Base-by-base conservation (phyloP, 345 rosid genomes). In the Bretschneidera sinensis region DNA sequence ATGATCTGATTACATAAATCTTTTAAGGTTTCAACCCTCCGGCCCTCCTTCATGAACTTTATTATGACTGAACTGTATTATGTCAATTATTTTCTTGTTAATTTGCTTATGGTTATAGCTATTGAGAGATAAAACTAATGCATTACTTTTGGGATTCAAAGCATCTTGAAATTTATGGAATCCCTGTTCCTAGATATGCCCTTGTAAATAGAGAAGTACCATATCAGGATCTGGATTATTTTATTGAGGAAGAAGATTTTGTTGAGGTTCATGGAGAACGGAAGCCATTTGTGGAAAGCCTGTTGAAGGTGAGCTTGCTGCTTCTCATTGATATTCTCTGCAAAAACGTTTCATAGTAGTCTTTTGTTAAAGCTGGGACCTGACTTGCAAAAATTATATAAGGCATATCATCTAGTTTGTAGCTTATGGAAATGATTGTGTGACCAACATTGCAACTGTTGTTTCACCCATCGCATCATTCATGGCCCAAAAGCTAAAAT, bases 231-330 rank as follows among this genome's bases (percentile, higher is more conserved):
- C 76, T 91, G 76, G 97, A 91, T 68, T 91, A 73, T 74, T 95
- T 95, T 62, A 28, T 84, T 1, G 99, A 95, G 78, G 88, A 87
- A 78, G 99, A 95, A 75, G 99, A 95, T 80, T 91, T 81, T 82
- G 88, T 95, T 59, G 99, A 95, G 74, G 97, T 95, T 71, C 86
- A 82, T 20, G 97, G 99, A 21, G 68, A 84, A 56, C 88, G 87
- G 91, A 95, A 95, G 85, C 99, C 99, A 51, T 95, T 91, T 80
- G 99, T 95, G 54, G 99, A 95, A 95, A 95, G 83, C 99, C 99
- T 11, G 76, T 95, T 64, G 79, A 88, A 57, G 99, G 98, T 95
- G 64, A 71, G 87, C 64, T 64, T 59, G n/a, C n/a, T n/a, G n/a
- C n/a, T n/a, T n/a, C n/a, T n/a, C n/a, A n/a, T n/a, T n/a, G n/a